These are phyloP conservation scores for Globisporangium irregulare DNA, from an alignment of 352 stramenopile species.

Conservation along the genomic window DNA sequence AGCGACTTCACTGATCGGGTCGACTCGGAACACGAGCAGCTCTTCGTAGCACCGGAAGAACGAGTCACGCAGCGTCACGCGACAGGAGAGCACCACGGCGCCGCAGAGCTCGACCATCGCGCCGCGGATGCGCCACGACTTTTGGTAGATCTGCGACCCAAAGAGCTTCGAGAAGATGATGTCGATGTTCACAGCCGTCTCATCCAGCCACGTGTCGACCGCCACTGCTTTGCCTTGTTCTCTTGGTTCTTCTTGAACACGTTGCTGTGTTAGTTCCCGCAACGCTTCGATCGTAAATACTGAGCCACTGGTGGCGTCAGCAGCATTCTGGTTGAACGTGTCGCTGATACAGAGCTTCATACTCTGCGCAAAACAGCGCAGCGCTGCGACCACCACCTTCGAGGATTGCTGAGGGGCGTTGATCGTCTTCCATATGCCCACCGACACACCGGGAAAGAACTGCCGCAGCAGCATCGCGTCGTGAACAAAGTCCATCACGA, in stretches of 20 bases:
- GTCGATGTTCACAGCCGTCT: slow-evolving; percentile 61
- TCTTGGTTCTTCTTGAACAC: neutral
- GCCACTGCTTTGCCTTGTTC: neutral
- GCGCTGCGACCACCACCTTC: slow-evolving; percentile 53
- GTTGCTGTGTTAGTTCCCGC: slow-evolving; percentile 6
- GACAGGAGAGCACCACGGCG: slow-evolving; percentile 53
- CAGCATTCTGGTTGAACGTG: slow-evolving; percentile 10
- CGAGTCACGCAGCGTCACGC: slow-evolving; percentile 37
- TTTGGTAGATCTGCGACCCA: slow-evolving; percentile 24
- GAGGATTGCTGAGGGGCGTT: slow-evolving; percentile 68
- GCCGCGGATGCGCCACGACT: slow-evolving; percentile 61
- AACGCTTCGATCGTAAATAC: slow-evolving; percentile 21
- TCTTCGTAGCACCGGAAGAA: slow-evolving; percentile 83
- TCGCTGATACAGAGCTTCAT: slow-evolving; percentile 40
- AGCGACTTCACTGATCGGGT: slow-evolving; percentile 41
- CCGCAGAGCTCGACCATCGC: slow-evolving; percentile 62
- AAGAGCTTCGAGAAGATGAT: slow-evolving; percentile 63
- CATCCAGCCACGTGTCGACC: slow-evolving; percentile 47
- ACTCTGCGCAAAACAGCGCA: slow-evolving; percentile 43
- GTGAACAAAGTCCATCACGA: slow-evolving; percentile 36
- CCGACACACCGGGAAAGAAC: slow-evolving; percentile 68
- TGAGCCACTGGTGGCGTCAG: neutral
- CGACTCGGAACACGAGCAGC: slow-evolving; percentile 60
- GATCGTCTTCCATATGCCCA: slow-evolving; percentile 60
- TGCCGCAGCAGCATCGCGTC: slow-evolving; percentile 43